A percentile compares a stretch with the other conserved stretches of the same genome.
Conservation (phyloP, 2,329 filamentous ascomycete genomes). For the Scedosporium minutisporum region DNA sequence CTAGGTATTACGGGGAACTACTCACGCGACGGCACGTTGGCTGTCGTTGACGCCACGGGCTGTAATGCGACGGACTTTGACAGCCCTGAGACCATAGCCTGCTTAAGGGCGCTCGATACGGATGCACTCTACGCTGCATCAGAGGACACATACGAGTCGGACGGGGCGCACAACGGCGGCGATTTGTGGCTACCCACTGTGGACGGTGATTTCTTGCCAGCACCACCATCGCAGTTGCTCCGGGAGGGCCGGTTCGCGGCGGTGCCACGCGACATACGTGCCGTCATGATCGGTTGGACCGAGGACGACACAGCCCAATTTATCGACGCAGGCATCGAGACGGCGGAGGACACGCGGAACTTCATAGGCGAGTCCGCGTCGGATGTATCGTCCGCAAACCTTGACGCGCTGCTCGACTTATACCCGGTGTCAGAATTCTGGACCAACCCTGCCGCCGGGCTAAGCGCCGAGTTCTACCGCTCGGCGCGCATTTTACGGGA, state of each 20-base stretch:
- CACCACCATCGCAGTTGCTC: conserved; percentile 40
- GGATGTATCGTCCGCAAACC: conserved; percentile 19
- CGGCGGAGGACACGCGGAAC: conserved; percentile 24
- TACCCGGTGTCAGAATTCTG: conserved; percentile 41
- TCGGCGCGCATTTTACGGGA: conserved; percentile 39
- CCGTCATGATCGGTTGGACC: conserved; percentile 49
- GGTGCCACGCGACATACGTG: too few relatives aligned
- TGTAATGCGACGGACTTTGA: conserved; percentile 32
- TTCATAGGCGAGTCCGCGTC: conserved; percentile 31
- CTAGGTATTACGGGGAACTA: conserved; percentile 38
- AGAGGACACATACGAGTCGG: conserved; percentile 26
- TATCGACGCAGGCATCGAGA: conserved; percentile 28
- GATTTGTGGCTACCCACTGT: conserved; percentile 40
- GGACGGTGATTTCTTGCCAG: conserved; percentile 30
- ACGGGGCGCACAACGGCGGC: conserved; percentile 35
- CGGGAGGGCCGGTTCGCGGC: conserved; percentile 48
- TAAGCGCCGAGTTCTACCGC: conserved; percentile 39
- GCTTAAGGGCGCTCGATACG: conserved; percentile 33
- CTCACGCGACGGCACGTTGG: conserved; percentile 34
- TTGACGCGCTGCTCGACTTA: conserved; percentile 32
- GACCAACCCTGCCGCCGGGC: conserved; percentile 23
- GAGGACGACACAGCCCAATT: conserved; percentile 34
- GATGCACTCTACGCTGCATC: conserved; percentile 32
- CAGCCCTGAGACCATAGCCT: conserved; percentile 31
- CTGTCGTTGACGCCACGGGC: conserved; percentile 28